These are phyloP conservation scores for Babjeviella inositovora DNA, from an alignment of 805 yeast genomes.

Conservation along the genomic window DNA sequence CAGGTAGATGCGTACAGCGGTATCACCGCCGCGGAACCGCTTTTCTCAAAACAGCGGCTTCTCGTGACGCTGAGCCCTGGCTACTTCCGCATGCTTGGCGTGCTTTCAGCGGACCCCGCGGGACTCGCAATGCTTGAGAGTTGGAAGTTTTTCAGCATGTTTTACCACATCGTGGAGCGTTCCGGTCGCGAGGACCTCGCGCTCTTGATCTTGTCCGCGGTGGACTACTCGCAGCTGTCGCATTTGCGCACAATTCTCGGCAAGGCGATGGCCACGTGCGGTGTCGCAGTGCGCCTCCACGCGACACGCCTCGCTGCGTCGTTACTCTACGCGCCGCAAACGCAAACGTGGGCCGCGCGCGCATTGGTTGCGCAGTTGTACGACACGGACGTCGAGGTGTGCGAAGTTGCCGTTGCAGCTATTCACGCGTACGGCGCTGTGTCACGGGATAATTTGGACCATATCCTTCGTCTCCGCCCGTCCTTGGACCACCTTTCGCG, in stretches of 20 bases:
- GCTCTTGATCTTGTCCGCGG: constrained; percentile 35
- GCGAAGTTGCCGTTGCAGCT: constrained; percentile 35
- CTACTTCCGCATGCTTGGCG: constrained; percentile 67
- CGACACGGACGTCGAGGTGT: constrained; percentile 42
- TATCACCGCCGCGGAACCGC: constrained; percentile 54
- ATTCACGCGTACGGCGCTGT: constrained; percentile 36
- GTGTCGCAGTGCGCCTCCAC: constrained; percentile 29
- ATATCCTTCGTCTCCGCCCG: constrained; percentile 38
- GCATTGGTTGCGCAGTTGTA: constrained; percentile 52
- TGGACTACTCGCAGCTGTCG: constrained; percentile 43
- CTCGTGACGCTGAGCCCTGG: constrained; percentile 57
- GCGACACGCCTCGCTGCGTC: constrained; percentile 39
- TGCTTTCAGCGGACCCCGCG: constrained; percentile 35
- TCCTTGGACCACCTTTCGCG: constrained; percentile 20
- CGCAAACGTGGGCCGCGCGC: constrained; percentile 29
- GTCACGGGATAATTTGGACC: constrained; percentile 22
- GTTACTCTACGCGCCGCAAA: constrained; percentile 14
- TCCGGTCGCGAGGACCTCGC: constrained; percentile 41
- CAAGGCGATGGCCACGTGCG: constrained; percentile 45
- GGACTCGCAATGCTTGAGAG: constrained; percentile 62
- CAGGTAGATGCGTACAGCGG: constrained; percentile 76
- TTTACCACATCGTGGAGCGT: constrained; percentile 51
- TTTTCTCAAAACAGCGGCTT: constrained; percentile 45
- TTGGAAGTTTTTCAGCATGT: constrained; percentile 75
- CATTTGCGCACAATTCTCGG: constrained; percentile 55